These are phyloP conservation scores for Mesembryanthemum crystallinum DNA, from an alignment of 148 eudicot genomes.

Conservation along the genomic window DNA sequence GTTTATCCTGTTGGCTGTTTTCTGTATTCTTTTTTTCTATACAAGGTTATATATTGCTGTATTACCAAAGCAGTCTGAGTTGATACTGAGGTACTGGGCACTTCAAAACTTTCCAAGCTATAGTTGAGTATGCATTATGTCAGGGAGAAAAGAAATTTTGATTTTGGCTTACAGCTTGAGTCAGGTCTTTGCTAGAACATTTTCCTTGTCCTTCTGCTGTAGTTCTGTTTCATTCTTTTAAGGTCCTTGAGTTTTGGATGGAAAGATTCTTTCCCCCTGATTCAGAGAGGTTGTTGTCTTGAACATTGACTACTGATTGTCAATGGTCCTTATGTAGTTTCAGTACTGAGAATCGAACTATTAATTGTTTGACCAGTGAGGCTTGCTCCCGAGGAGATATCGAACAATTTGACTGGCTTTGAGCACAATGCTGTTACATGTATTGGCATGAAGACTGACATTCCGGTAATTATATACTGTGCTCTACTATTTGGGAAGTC, in stretches of 20 bases:
- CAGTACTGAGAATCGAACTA: background rate
- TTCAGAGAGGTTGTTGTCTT: constrained; percentile 1
- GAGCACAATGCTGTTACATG: constrained; percentile 93
- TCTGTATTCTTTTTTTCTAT: background rate
- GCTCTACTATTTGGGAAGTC: background rate
- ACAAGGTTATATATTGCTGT: background rate
- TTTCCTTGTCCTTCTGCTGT: no score
- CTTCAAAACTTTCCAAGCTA: no score
- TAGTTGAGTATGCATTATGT: no score
- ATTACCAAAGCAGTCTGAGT: no score
- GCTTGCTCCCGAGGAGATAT: constrained; percentile 94
- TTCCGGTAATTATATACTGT: constrained; percentile 59
- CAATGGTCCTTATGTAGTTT: background rate
- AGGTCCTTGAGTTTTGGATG: background rate
- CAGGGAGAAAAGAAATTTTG: no score
- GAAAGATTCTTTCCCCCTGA: background rate
- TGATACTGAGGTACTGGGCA: no score
- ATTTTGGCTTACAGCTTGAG: background rate
- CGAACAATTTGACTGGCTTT: constrained; percentile 75
- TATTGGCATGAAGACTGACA: constrained; percentile 95
- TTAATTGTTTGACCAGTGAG: constrained; percentile 60
- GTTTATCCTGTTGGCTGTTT: background rate
- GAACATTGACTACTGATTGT: background rate
- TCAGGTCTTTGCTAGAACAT: background rate
- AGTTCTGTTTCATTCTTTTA: no score